A percentile compares a stretch with the other conserved stretches of the same genome.
phyloP scores from a whole-genome alignment of 176 grass and related monocot genomes.

The Avena sativa region DNA sequence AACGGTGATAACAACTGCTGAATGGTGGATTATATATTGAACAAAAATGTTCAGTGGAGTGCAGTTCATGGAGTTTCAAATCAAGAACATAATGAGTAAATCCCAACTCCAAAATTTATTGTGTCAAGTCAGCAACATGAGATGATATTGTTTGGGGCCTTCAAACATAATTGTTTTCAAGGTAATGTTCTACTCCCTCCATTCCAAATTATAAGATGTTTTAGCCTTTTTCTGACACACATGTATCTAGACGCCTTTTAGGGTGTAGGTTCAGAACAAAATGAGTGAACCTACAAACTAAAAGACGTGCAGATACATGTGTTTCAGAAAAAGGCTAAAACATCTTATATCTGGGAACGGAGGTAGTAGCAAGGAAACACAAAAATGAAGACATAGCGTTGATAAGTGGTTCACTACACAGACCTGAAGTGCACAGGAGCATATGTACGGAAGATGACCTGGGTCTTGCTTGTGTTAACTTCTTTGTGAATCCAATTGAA shows the following conservation, averaged over 20 bases:
- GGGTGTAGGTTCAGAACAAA: too few relatives aligned
- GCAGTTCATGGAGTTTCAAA: not conserved
- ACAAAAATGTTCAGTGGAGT: slow-evolving; percentile 18
- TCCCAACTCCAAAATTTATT: not conserved
- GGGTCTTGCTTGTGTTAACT: slow-evolving; percentile 82
- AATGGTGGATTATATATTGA: slow-evolving; percentile 13
- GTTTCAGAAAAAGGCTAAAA: too few relatives aligned
- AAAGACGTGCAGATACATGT: too few relatives aligned
- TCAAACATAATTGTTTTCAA: not conserved
- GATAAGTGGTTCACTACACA: slow-evolving; percentile 21
- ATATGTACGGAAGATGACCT: slow-evolving; percentile 89
- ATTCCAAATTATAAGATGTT: too few relatives aligned
- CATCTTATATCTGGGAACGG: too few relatives aligned
- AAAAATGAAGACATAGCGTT: not conserved
- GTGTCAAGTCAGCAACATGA: not conserved
- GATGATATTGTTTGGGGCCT: not conserved
- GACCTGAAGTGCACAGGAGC: slow-evolving; percentile 99
- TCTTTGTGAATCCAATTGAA: slow-evolving; percentile 76
- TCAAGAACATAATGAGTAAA: slow-evolving; percentile 1
- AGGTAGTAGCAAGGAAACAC: slow-evolving; percentile 14
- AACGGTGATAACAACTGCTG: not conserved
- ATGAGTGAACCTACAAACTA: too few relatives aligned
- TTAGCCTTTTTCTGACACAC: too few relatives aligned
- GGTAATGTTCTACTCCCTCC: not conserved
- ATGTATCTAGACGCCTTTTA: too few relatives aligned